Evolutionary conservation across 306 rosid species (phyloP), one percentile per base, ranked within the genome.

Genomic region (Corylus heterophylla): DNA sequence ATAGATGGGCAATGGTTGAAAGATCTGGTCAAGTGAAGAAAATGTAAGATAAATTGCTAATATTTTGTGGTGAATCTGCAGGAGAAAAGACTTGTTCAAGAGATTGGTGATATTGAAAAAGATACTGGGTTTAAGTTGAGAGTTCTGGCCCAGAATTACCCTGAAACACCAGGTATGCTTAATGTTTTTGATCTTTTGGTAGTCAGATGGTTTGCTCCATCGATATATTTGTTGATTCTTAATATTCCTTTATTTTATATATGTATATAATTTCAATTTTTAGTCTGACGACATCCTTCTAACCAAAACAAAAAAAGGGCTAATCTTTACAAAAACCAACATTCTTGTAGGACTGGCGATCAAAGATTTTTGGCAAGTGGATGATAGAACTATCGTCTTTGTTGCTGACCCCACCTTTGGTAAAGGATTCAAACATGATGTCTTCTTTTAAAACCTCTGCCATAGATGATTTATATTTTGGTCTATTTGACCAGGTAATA

Each of bases 341-440:
- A 44, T 48, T 69, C 51, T 68, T 82, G 74, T 85, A 94, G 98
- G 98, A 63, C 88, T 95, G 91, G 98, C 98, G 10, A 77, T 95
- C 56, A 95, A 88, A 79, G 98, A 91, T 73, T 95, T 89, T 76
- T 95, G 98, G 98, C 90, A 88, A 88, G 97, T 95, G 82, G 98
- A 95, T 91, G 98, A 95, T 76, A 91, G 93, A 83, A 95, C 98
- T 78, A 81, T 95, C 66, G 98, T 95, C 52, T 95, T 95, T 83
- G 98, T 95, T 79, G 98, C 98, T 51, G 98, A 95, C 87, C 98
- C 98, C 44, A 95, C 98, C 17, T 92, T 95, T 82, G 98, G 98
- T 95, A 92, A 79, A 78, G 37, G 29, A 75, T 61, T 47, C 29
- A 52, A 44, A 31, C 69, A 18, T 42, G 44, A 14, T 58, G n/a